A percentile compares a stretch with the other conserved stretches of the same genome.
These are phyloP conservation scores for Globisporangium spinosum DNA, from an alignment of 352 stramenopile species.

Conservation along the genomic window DNA sequence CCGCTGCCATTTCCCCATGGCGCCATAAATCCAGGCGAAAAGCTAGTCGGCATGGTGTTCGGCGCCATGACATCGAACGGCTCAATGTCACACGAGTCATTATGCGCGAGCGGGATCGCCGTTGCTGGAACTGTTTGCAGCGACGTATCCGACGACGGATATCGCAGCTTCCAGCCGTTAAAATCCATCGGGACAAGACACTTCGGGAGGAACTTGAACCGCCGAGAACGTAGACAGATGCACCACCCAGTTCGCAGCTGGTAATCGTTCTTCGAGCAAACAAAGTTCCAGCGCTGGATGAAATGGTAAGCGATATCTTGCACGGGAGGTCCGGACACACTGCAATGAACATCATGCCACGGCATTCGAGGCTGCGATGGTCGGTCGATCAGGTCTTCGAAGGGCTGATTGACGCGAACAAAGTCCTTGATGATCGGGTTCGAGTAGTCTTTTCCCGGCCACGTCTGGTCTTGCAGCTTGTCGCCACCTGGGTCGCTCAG, in stretches of 20 bases:
- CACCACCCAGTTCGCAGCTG: constrained; percentile 84
- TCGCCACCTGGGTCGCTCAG: constrained; percentile 63
- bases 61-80: constrained; percentile 23
- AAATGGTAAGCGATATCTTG: constrained; percentile 89
- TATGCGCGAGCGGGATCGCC: constrained; percentile 50
- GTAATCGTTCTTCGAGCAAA: constrained; percentile 87
- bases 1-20: constrained; percentile 15
- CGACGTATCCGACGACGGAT: constrained; percentile 57
- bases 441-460: constrained; percentile 86
- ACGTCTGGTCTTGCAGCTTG: constrained; percentile 50
- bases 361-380: constrained; percentile 77
- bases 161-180: constrained; percentile 74
- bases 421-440: constrained; percentile 90
- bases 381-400: constrained; percentile 83
- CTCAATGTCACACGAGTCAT: constrained; percentile 45
- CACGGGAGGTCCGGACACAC: constrained; percentile 71
- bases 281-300: constrained; percentile 91
- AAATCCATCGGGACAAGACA: constrained; percentile 86
- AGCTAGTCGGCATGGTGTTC: constrained; percentile 7
- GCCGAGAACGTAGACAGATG: constrained; percentile 78
- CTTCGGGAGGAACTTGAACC: constrained; percentile 83
- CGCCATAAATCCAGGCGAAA: constrained; percentile 15
- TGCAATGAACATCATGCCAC: constrained; percentile 89
- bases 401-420: constrained; percentile 79
- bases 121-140: constrained; percentile 27